Base-by-base conservation (phyloP, 768 basidiomycete genomes). In the Leccinum pellstonianum region DNA sequence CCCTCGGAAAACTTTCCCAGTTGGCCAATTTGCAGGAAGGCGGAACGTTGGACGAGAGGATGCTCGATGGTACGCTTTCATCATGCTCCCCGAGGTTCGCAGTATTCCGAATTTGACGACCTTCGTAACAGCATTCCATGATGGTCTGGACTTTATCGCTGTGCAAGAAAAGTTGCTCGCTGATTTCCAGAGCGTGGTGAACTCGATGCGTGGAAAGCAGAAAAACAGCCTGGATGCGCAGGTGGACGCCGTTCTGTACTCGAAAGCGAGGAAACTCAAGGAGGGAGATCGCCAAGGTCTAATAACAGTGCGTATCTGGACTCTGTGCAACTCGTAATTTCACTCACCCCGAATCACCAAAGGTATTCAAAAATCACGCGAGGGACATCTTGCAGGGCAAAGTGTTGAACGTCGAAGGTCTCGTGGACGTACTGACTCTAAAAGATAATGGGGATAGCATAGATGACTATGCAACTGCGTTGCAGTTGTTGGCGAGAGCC, bases 1-100 rank as follows among this genome's bases (percentile, higher is more conserved):
- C 93, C 68, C 84, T 98, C 27, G 92, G 92, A 21, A 98, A 98
- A 73, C 82, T 98, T 11, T 78, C 88, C 0, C 85, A 91, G 66
- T 78, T 97, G 14, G 90, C 90, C 7, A 77, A 81, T 54, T 65
- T 80, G 62, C 76, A 81, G 60, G 87, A 87, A 64, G 62, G 62
- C 29, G 72, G 70, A 15, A 58, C 74, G 2, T 58, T 75, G 15
- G 84, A 89, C 46, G 83, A 86, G 56, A 68, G 68, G 33, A 76
- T 77, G 57, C 75, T 90, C 14, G 86, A 85, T 69, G 81, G 90
- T 86, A 69, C 54, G 76, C 11, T 69, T 52, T 9, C 46, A 3
- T 6, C n/a, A 7, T 11, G 3, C 35, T 57, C 27, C 19, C 41
- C 0, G 38, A 19, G 7, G 41, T 19, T 50, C 25, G 7, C n/a